Evolutionary conservation across 2,329 filamentous ascomycete species (phyloP).

Genomic region (Trichoderma sp.): DNA sequence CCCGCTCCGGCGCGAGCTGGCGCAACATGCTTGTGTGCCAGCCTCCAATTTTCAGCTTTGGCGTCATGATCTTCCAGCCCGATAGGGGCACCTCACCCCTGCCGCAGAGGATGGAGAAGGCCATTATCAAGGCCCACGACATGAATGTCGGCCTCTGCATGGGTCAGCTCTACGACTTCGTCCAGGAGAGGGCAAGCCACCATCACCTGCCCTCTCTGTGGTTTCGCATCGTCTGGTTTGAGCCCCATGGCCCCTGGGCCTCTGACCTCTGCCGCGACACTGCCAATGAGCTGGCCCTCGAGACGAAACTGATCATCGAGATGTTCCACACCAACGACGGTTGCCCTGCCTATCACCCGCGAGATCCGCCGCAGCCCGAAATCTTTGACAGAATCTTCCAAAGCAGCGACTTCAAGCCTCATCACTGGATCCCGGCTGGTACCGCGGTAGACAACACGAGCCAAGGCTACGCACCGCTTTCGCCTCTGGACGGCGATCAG

Average conservation of each 20-base stretch:
- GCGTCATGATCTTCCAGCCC: background rate
- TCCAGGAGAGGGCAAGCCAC: conserved; percentile 2
- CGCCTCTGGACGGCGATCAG: background rate
- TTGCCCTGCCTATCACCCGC: background rate
- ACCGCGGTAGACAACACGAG: background rate
- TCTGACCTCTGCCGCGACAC: background rate
- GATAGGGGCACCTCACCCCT: too few relatives aligned
- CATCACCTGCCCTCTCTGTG: conserved; percentile 4
- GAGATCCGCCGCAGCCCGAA: background rate
- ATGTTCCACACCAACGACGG: background rate
- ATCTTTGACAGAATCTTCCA: background rate
- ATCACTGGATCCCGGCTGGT: background rate
- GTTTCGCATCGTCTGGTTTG: conserved; percentile 7
- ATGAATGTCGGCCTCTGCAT: conserved; percentile 3
- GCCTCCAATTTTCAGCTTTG: conserved; percentile 11
- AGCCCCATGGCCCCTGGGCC: background rate
- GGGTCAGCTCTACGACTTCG: conserved; percentile 17
- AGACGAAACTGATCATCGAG: background rate
- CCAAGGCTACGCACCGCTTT: background rate
- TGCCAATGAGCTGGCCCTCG: background rate
- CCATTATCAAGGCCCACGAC: background rate
- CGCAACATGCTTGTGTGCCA: conserved; percentile 13
- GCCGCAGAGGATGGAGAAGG: background rate
- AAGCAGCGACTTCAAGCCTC: background rate
- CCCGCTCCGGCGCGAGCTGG: conserved; percentile 13